Evolutionary conservation across 1,284 basidiomycete genomes (phyloP).

Genomic region (Malassezia globosa): DNA sequence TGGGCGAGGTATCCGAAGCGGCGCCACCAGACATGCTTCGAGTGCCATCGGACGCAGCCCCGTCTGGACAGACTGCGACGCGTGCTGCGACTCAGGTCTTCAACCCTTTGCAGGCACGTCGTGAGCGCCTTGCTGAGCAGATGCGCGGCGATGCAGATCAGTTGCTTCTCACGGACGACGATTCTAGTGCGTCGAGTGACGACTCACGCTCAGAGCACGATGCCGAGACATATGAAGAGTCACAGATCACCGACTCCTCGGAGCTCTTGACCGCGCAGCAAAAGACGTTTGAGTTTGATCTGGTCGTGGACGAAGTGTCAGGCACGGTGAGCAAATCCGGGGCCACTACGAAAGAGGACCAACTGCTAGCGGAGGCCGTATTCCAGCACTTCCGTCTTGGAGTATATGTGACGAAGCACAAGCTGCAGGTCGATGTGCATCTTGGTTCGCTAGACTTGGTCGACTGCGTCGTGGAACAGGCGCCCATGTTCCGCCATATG

Average conservation of each 20-base stretch:
- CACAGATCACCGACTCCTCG: conserved; percentile 5
- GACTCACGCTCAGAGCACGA: conserved; percentile 21
- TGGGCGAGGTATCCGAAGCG: not conserved
- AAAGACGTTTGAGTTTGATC: conserved; percentile 74
- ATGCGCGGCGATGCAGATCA: conserved; percentile 31
- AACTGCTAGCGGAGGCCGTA: conserved; percentile 64
- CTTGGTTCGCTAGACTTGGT: conserved; percentile 57
- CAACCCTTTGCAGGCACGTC: conserved; percentile 31
- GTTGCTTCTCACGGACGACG: conserved; percentile 19
- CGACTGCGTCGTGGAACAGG: conserved; percentile 57
- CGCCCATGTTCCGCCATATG: conserved; percentile 53
- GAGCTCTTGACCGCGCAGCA: conserved; percentile 57
- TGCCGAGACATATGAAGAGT: conserved; percentile 29
- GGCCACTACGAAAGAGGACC: conserved; percentile 56
- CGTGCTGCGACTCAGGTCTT: too few species aligned
- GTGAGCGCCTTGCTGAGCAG: conserved; percentile 32
- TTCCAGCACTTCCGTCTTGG: conserved; percentile 61
- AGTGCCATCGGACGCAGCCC: conserved; percentile 2
- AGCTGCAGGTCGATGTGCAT: conserved; percentile 76
- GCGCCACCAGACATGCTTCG: not conserved
- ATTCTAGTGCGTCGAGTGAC: conserved; percentile 18
- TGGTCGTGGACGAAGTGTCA: conserved; percentile 76
- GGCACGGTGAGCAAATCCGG: conserved; percentile 67
- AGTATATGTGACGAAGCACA: conserved; percentile 47
- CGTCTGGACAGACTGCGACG: too few species aligned